A percentile compares a stretch with the other conserved stretches of the same genome.
Conservation (phyloP, 2,329 filamentous ascomycete species). For the Fusarium keratoplasticum region DNA sequence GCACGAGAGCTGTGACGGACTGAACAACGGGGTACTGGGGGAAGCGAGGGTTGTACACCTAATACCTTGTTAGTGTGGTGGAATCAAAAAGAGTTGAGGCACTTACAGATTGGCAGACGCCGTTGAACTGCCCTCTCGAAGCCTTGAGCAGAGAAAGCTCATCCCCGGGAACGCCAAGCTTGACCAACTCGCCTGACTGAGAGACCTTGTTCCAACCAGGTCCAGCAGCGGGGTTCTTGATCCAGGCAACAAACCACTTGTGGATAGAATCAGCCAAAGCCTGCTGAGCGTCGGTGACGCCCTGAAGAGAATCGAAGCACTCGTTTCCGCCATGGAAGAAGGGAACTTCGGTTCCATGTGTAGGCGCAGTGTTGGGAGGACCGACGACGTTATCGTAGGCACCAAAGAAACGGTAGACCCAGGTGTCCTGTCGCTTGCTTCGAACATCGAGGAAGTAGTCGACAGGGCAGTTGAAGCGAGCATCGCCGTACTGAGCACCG, state of each 20-base stretch:
- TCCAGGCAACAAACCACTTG: slow-evolving; percentile 57
- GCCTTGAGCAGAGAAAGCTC: slow-evolving; percentile 28
- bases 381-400: slow-evolving; percentile 55
- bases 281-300: slow-evolving; percentile 53
- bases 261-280: slow-evolving; percentile 56
- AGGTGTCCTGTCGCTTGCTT: slow-evolving; percentile 51
- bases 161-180: slow-evolving; percentile 38
- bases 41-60: slow-evolving; percentile 21
- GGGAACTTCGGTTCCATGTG: slow-evolving; percentile 51
- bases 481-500: slow-evolving; percentile 58
- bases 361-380: slow-evolving; percentile 36
- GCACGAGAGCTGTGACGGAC: slow-evolving; percentile 2
- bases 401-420: slow-evolving; percentile 58
- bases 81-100: neutral
- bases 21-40: slow-evolving; percentile 17
- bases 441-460: slow-evolving; percentile 55
- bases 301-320: slow-evolving; percentile 49
- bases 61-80: neutral
- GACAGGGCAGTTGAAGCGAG: slow-evolving; percentile 57
- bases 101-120: slow-evolving; percentile 36
- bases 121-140: slow-evolving; percentile 21
- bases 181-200: slow-evolving; percentile 24
- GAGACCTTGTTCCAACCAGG: slow-evolving; percentile 54
- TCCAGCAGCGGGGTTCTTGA: slow-evolving; percentile 56
- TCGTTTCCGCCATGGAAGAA: slow-evolving; percentile 60